phyloP scores from a whole-genome alignment of 2,329 filamentous ascomycete genomes.

The Fusarium foetens region DNA sequence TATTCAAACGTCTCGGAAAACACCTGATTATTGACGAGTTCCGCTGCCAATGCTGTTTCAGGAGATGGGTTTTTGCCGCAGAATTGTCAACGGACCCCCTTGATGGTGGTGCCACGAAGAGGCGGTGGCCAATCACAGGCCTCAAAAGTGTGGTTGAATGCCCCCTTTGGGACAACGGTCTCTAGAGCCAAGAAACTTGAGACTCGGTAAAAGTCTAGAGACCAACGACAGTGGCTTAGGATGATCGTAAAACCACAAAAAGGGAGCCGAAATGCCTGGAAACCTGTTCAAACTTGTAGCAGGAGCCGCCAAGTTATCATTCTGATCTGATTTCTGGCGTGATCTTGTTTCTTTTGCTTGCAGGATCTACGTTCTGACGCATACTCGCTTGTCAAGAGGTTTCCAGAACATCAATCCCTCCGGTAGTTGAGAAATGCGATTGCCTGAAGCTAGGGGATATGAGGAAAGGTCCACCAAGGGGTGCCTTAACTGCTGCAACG shows the following conservation, averaged over 20 bases:
- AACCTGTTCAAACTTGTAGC: conserved; percentile 12
- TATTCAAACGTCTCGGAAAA: conserved; percentile 41
- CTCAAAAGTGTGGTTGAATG: conserved; percentile 23
- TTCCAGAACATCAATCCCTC: conserved; percentile 1
- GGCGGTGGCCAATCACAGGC: conserved; percentile 41
- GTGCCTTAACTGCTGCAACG: conserved; percentile 27
- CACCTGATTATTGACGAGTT: conserved; percentile 41
- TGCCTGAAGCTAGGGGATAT: conserved; percentile 38
- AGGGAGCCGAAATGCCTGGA: conserved; percentile 17
- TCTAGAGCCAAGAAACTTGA: conserved; percentile 37
- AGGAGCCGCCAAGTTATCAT: conserved; percentile 24
- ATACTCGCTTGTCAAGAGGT: not conserved
- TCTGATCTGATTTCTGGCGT: conserved; percentile 33
- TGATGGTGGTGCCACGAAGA: conserved; percentile 21
- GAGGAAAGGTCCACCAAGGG: conserved; percentile 36
- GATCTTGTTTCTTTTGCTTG: conserved; percentile 30
- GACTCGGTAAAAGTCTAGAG: conserved; percentile 17
- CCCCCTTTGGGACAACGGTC: conserved; percentile 42
- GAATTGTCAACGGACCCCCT: conserved; percentile 31
- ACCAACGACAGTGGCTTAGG: conserved; percentile 27
- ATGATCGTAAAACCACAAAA: conserved; percentile 35
- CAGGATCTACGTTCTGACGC: conserved; percentile 21
- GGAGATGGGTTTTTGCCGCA: conserved; percentile 42
- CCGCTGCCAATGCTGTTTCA: conserved; percentile 44
- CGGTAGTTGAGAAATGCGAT: conserved; percentile 30